phyloP scores from a whole-genome alignment of 2,329 filamentous ascomycete genomes.

The Scopulariopsis brevicaulis region DNA sequence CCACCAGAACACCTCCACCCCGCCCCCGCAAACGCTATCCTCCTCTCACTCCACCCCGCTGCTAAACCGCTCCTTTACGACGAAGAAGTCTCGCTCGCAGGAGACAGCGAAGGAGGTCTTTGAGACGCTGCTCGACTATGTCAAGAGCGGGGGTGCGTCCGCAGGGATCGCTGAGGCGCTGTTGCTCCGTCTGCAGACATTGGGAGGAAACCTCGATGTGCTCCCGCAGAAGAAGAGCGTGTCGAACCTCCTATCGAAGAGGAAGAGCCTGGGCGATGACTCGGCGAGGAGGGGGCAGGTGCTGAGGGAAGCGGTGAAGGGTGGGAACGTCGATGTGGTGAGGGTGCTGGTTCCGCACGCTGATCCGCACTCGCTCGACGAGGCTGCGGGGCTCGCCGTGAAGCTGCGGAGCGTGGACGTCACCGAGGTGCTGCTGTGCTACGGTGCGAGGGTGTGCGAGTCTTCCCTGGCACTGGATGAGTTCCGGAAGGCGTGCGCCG shows the following conservation, averaged over 20 bases:
- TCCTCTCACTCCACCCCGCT: slow-evolving; percentile 22
- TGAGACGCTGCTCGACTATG: slow-evolving; percentile 35
- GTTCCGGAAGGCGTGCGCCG: slow-evolving; percentile 37
- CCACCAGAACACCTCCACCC: slow-evolving; percentile 19
- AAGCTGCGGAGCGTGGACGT: slow-evolving; percentile 28
- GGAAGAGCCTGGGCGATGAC: slow-evolving; percentile 34
- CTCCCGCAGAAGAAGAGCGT: slow-evolving; percentile 25
- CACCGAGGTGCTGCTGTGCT: slow-evolving; percentile 33
- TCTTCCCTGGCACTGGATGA: slow-evolving; percentile 38
- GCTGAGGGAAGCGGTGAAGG: slow-evolving; percentile 37
- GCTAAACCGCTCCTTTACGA: slow-evolving; percentile 26
- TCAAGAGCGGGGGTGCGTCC: slow-evolving; percentile 31
- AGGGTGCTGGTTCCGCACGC: slow-evolving; percentile 41
- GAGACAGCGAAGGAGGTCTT: slow-evolving; percentile 29
- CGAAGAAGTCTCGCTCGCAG: slow-evolving; percentile 39
- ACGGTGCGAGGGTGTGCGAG: slow-evolving; percentile 36
- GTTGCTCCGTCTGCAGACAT: slow-evolving; percentile 33
- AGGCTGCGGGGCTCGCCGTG: slow-evolving; percentile 36
- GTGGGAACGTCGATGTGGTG: slow-evolving; percentile 38
- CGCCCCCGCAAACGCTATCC: slow-evolving; percentile 13
- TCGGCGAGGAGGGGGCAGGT: slow-evolving; percentile 36
- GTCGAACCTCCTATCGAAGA: slow-evolving; percentile 29
- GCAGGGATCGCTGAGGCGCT: slow-evolving; percentile 45
- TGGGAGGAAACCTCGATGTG: slow-evolving; percentile 39
- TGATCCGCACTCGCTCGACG: slow-evolving; percentile 36